Evolutionary conservation across 2,329 filamentous ascomycete species (phyloP), one percentile per base, ranked within the genome.

Genomic region (Penicillium sp.): DNA sequence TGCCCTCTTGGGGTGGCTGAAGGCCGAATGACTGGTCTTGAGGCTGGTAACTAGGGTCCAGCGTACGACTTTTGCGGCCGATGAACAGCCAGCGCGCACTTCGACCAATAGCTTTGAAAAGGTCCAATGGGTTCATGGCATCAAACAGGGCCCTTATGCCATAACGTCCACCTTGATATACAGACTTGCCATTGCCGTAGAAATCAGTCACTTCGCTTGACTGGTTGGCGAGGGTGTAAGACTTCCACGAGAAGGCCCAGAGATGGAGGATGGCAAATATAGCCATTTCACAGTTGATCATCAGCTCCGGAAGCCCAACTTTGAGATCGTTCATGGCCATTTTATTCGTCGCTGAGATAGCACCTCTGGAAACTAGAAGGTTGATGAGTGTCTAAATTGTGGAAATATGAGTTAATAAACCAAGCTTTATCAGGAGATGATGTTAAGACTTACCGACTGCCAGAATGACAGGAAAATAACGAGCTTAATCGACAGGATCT

Each of bases 401-500:
- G 12, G 64, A 55, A 57, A 50, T 28, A 25, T 3, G n/a, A 25
- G 17, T 37, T 16, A 41, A 16, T 10, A 42, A 19, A n/a, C 16
- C 36, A 14, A 22, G 2, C 19, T 36, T 31, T 17, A 41, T 28
- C 9, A 7, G 40, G 2, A 7, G 9, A 37, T 35, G 49, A 30
- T 43, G 35, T 33, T 28, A n/a, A 28, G 44, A 62, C 75, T 61
- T 65, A 81, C 78, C 31, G 77, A 79, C 69, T 96, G 91, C 91
- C 91, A 96, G 73, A 95, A 95, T 35, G 88, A 91, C 63, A 96
- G 82, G 78, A 96, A 96, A 67, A 96, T 91, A 68, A 95, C 90
- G 28, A 95, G 81, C 74, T 96, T 96, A 75, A 96, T 94, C 67
- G 90, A 88, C 19, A 91, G 69, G 26, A 96, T 86, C 73, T 96